Conservation (phyloP, 345 rosid species). For the Citrus sinensis region DNA sequence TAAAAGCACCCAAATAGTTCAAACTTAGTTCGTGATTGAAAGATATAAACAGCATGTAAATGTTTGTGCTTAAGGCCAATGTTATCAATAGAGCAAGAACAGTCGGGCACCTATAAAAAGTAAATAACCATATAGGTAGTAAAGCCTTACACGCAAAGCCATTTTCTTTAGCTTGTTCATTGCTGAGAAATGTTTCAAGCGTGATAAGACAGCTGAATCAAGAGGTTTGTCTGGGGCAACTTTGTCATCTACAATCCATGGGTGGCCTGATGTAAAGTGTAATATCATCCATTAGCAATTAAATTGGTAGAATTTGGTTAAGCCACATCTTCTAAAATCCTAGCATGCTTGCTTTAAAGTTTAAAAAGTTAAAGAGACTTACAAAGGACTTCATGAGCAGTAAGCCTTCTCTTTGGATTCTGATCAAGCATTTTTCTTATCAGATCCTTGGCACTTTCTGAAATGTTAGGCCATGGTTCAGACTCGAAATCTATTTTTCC, state of each 20-base stretch:
- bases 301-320: neutral
- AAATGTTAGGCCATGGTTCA: slow-evolving; percentile 76
- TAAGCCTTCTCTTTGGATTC: slow-evolving; percentile 55
- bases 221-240: slow-evolving; percentile 81
- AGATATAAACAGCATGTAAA: neutral
- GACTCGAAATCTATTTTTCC: slow-evolving; percentile 62
- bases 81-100: neutral
- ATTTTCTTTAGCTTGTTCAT: slow-evolving; percentile 88
- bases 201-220: slow-evolving; percentile 71
- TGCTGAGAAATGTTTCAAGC: slow-evolving; percentile 71
- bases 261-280: slow-evolving; percentile 48
- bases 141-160: slow-evolving; percentile 63
- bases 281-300: neutral
- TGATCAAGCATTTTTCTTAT: slow-evolving; percentile 63
- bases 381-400: slow-evolving; percentile 81
- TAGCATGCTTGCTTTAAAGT: neutral
- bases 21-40: neutral
- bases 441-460: slow-evolving; percentile 76
- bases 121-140: neutral
- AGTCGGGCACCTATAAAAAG: neutral
- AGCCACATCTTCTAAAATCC: slow-evolving; percentile 4
- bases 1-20: neutral
- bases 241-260: slow-evolving; percentile 77
- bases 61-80: neutral
- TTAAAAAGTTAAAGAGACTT: slow-evolving; percentile 23